Evolutionary conservation across 1,284 basidiomycete species (phyloP), one percentile per base, ranked within the genome.

Genomic region (Takashimella tepidaria): DNA sequence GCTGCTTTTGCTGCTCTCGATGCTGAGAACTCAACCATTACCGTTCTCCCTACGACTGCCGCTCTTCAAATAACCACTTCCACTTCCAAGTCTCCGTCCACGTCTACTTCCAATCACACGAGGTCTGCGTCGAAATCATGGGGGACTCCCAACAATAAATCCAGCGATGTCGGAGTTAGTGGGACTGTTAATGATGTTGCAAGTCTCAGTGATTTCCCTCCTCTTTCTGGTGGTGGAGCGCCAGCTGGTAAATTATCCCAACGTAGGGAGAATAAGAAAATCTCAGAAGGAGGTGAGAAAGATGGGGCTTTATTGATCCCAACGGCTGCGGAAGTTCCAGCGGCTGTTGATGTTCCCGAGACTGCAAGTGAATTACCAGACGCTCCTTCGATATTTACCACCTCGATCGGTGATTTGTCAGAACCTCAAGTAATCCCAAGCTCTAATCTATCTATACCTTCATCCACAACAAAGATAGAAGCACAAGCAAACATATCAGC

Each of bases 1-100:
- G 61, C 51, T 19, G 67, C 63, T 5, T 67, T 69, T 40, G 61
- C 54, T 16, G 50, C 57, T 21, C 55, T 60, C 11, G 58, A 62
- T 58, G 22, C 45, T 42, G 31, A 31, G 25, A 40, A 54, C 44
- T n/a, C n/a, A n/a, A n/a, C n/a, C n/a, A n/a, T n/a, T n/a, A n/a
- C n/a, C n/a, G n/a, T n/a, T n/a, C n/a, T n/a, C n/a, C n/a, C n/a
- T n/a, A n/a, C n/a, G n/a, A n/a, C n/a, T n/a, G n/a, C n/a, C n/a
- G n/a, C n/a, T n/a, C n/a, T n/a, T n/a, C n/a, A n/a, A n/a, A n/a
- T n/a, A n/a, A n/a, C n/a, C n/a, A n/a, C n/a, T n/a, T n/a, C n/a
- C n/a, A n/a, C n/a, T n/a, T n/a, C n/a, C n/a, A n/a, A n/a, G n/a
- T n/a, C n/a, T n/a, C n/a, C n/a, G n/a, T n/a, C n/a, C n/a, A n/a